Conservation (phyloP, 495 filamentous ascomycete species). For the Aspergillus funiculosus region DNA sequence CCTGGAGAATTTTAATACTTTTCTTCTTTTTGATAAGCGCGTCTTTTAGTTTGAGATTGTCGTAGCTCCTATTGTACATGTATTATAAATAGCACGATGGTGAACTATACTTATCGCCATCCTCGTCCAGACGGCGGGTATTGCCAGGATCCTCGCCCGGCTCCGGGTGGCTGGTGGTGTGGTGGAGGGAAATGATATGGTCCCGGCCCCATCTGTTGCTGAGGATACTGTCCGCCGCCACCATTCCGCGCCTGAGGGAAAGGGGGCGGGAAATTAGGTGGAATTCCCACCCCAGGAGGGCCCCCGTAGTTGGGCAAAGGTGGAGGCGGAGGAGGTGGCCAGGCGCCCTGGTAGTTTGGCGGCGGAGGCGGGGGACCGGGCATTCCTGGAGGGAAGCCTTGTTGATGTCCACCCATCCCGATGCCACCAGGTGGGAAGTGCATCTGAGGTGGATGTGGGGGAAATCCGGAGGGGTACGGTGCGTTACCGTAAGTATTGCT, state of each 20-base stretch:
- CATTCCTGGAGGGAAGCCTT: conserved; percentile 12
- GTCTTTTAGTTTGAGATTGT: background rate
- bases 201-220: conserved; percentile 33
- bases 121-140: conserved; percentile 19
- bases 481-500: conserved; percentile 23
- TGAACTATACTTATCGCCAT: conserved; percentile 18
- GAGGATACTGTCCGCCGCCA: conserved; percentile 13
- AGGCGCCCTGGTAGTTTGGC: conserved; percentile 22
- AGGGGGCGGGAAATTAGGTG: conserved; percentile 31
- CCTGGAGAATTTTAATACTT: too few species aligned
- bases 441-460: conserved; percentile 25
- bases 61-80: background rate
- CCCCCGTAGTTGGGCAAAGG: conserved; percentile 23
- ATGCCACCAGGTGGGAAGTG: conserved; percentile 5
- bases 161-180: conserved; percentile 17
- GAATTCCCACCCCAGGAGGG: background rate
- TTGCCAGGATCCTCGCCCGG: conserved; percentile 16
- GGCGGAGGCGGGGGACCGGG: conserved; percentile 26
- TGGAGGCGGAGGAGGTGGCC: conserved; percentile 29
- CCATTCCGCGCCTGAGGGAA: conserved; percentile 28
- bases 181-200: conserved; percentile 38
- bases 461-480: conserved; percentile 21
- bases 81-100: background rate
- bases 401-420: conserved; percentile 1
- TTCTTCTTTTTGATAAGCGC: background rate